Base-by-base conservation (phyloP, 768 basidiomycete genomes). In the Artomyces pyxidatus region DNA sequence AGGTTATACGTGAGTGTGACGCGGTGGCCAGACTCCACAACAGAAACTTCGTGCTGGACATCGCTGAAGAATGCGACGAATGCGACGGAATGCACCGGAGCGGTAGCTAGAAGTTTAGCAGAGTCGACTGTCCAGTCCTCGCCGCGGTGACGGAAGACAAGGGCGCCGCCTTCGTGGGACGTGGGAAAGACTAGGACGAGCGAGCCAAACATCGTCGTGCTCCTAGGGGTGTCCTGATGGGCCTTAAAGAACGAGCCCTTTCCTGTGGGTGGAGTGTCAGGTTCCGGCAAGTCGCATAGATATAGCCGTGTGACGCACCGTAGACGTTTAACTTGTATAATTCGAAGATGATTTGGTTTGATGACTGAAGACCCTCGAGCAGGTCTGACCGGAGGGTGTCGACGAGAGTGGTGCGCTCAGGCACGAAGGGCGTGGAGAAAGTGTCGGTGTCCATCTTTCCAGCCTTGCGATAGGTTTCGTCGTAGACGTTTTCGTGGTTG, bases 151-250 rank as follows among this genome's bases (percentile, higher is more conserved):
- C 65, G 66, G 2, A 80, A 61, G 3, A 64, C 44, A 14, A 76
- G 65, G 16, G 30, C 19, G 3, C 76, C 77, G 1, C 76, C 76
- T 48, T 72, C 62, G 52, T 78, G 71, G 0, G 54, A 19, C 1
- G 71, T 71, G 14, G 76, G 76, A 44, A 76, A 67, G 14, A 74
- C 66, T 28, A 79, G 55, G 2, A 79, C 71, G 8, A 81, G 66
- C 2, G 77, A 77, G 1, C 72, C 77, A 32, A 80, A 71, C 69
- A 78, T 76, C 23, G 56, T 54, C 7, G 63, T 61, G 6, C 61
- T 56, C 7, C 69, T 67, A 4, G 73, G 73, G 0, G 76, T 76
- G 48, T 77, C 77, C 37, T 69, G 64, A 54, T 76, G 76, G 2
- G 70, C 29, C 51, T 74, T 75, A 65, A 77, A 78, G 58, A 74